Evolutionary conservation across 1,139 yeast species (phyloP).

Genomic region (Debaryomyces sp.): DNA sequence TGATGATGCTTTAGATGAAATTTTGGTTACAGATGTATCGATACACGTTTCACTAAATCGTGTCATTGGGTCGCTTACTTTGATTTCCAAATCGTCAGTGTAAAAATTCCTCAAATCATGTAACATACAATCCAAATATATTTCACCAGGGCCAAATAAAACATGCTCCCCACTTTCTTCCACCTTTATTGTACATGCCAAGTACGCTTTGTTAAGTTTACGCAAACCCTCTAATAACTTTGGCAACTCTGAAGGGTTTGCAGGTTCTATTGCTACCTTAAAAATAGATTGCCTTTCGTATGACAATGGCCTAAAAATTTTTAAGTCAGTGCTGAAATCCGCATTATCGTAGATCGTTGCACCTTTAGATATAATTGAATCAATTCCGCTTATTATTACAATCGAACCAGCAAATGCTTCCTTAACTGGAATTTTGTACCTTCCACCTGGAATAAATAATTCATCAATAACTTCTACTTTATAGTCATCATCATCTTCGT

Average conservation of each 20-base stretch:
- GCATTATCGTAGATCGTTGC: constrained; percentile 49
- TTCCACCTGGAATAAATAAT: constrained; percentile 67
- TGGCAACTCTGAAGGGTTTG: constrained; percentile 77
- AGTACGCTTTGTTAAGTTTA: constrained; percentile 62
- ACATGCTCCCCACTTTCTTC: constrained; percentile 92
- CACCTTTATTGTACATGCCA: constrained; percentile 66
- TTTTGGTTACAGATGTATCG: constrained; percentile 67
- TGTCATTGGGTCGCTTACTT: constrained; percentile 84
- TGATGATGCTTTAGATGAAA: constrained; percentile 57
- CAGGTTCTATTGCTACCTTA: constrained; percentile 84
- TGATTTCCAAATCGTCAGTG: constrained; percentile 66
- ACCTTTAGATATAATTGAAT: constrained; percentile 54
- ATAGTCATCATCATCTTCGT: constrained; percentile 57
- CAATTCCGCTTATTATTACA: constrained; percentile 68
- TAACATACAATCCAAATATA: constrained; percentile 81
- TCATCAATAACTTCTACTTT: constrained; percentile 46
- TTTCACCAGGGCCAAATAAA: constrained; percentile 81
- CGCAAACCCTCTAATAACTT: constrained; percentile 69
- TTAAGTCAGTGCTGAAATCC: not conserved
- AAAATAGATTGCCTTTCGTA: constrained; percentile 61
- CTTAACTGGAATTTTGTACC: constrained; percentile 63
- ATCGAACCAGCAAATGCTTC: constrained; percentile 65
- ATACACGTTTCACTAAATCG: constrained; percentile 78
- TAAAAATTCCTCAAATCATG: constrained; percentile 70
- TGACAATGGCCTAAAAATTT: constrained; percentile 44